phyloP scores from a whole-genome alignment of 1,284 basidiomycete species.

The Irpex sp. region DNA sequence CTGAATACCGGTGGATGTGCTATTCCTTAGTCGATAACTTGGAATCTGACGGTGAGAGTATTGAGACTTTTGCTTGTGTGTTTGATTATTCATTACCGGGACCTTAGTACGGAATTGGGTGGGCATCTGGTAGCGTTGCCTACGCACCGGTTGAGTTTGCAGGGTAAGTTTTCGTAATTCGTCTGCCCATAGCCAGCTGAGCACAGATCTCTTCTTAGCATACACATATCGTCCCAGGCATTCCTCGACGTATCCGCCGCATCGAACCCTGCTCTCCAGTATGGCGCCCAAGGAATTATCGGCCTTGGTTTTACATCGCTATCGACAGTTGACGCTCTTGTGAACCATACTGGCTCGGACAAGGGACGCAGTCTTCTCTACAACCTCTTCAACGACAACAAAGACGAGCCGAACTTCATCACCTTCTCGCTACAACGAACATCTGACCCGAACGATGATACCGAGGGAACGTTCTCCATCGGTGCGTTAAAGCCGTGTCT shows the following conservation, averaged over 20 bases:
- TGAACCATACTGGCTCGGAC: slow-evolving; percentile 54
- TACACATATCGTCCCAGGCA: slow-evolving; percentile 61
- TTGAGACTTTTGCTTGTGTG: neutral
- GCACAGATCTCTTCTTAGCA: slow-evolving; percentile 34
- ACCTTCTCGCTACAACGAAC: slow-evolving; percentile 67
- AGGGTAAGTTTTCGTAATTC: slow-evolving; percentile 38
- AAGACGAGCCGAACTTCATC: slow-evolving; percentile 71
- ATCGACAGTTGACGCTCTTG: slow-evolving; percentile 58
- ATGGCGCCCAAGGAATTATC: slow-evolving; percentile 68
- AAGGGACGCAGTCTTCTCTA: slow-evolving; percentile 67
- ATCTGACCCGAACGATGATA: slow-evolving; percentile 43
- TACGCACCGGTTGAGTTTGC: slow-evolving; percentile 65
- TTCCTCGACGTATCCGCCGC: slow-evolving; percentile 59
- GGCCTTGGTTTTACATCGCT: slow-evolving; percentile 78
- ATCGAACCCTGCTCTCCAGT: slow-evolving; percentile 66
- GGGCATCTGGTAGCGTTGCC: slow-evolving; percentile 61
- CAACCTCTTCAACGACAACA: slow-evolving; percentile 69
- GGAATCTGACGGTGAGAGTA: slow-evolving; percentile 58
- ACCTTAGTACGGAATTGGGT: slow-evolving; percentile 72
- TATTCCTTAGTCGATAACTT: slow-evolving; percentile 34
- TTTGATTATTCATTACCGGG: neutral
- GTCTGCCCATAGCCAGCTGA: no score
- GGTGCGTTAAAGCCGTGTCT: slow-evolving; percentile 35
- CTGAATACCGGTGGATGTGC: neutral
- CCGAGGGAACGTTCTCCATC: slow-evolving; percentile 66